phyloP scores from a whole-genome alignment of 2,329 filamentous ascomycete genomes.

The Ascochyta fabae region DNA sequence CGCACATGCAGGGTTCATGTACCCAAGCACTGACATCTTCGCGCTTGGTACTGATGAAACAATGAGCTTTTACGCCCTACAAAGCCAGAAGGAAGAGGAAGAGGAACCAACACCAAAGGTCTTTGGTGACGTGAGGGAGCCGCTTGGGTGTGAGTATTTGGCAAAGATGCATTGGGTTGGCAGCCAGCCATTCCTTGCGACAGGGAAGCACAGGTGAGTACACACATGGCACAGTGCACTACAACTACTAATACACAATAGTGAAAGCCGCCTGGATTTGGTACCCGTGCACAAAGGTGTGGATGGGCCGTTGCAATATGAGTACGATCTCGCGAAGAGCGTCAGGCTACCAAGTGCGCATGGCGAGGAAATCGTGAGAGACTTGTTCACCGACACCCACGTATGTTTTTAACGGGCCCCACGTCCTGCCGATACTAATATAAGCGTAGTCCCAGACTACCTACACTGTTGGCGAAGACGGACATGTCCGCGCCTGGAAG shows the following conservation, averaged over 20 bases:
- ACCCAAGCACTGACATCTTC: constrained; percentile 59
- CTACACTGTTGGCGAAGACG: constrained; percentile 60
- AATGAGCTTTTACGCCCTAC: constrained; percentile 73
- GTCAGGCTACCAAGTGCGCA: constrained; percentile 52
- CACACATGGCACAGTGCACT: background rate
- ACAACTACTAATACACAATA: constrained; percentile 17
- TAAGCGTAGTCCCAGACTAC: constrained; percentile 38
- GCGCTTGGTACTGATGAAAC: constrained; percentile 80
- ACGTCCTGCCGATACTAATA: background rate
- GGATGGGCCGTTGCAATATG: constrained; percentile 38
- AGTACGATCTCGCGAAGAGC: constrained; percentile 32
- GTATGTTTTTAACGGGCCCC: constrained; percentile 29
- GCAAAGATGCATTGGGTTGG: constrained; percentile 69
- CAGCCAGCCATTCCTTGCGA: constrained; percentile 67
- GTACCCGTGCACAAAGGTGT: constrained; percentile 37
- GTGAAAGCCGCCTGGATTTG: constrained; percentile 37
- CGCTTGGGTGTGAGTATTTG: constrained; percentile 75
- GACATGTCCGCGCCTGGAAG: constrained; percentile 54
- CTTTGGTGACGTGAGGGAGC: constrained; percentile 72
- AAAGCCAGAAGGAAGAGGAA: constrained; percentile 67
- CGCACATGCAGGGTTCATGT: constrained; percentile 76
- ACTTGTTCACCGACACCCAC: constrained; percentile 51
- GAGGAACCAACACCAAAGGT: constrained; percentile 53
- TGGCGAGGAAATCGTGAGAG: constrained; percentile 57
- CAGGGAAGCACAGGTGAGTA: constrained; percentile 71